Evolutionary conservation across 805 yeast genomes (phyloP).

Genomic region (Saturnispora halmiae): DNA sequence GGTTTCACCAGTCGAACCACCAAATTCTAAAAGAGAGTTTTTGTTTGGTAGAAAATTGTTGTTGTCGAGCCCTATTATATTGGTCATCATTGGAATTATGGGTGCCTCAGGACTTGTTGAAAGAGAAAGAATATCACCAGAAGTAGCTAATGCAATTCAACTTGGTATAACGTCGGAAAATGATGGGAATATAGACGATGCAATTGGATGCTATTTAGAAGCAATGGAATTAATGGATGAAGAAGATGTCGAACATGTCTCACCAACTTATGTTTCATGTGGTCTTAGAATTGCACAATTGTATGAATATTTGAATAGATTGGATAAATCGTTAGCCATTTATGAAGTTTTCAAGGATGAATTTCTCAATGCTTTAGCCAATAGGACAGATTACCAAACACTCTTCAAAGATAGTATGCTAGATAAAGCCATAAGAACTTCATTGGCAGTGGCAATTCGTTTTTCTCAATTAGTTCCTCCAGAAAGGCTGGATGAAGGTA

Average conservation of each 20-base stretch:
- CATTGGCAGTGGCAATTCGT: conserved; percentile 20
- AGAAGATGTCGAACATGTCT: conserved; percentile 41
- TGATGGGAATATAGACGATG: conserved; percentile 46
- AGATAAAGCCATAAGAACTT: conserved; percentile 16
- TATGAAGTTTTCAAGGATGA: conserved; percentile 18
- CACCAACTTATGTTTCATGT: conserved; percentile 80
- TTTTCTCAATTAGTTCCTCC: conserved; percentile 20
- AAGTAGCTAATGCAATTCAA: conserved; percentile 10
- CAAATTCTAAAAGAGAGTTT: background rate
- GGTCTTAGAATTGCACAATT: conserved; percentile 77
- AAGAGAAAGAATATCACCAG: conserved; percentile 12
- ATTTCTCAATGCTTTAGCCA: conserved; percentile 11
- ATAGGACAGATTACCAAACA: conserved; percentile 10
- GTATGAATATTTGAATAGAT: conserved; percentile 42
- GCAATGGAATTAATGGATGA: conserved; percentile 57
- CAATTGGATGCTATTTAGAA: conserved; percentile 60
- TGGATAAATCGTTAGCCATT: conserved; percentile 22
- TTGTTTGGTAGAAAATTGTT: background rate
- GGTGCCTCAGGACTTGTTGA: background rate
- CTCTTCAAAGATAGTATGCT: conserved; percentile 8
- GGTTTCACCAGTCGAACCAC: background rate
- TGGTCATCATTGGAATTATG: conserved; percentile 1
- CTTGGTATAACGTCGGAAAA: conserved; percentile 17
- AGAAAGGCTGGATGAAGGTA: conserved; percentile 18
- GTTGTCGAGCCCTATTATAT: conserved; percentile 1